Base-by-base conservation (phyloP, 1,284 basidiomycete genomes). In the Ceratobasidium sp. region DNA sequence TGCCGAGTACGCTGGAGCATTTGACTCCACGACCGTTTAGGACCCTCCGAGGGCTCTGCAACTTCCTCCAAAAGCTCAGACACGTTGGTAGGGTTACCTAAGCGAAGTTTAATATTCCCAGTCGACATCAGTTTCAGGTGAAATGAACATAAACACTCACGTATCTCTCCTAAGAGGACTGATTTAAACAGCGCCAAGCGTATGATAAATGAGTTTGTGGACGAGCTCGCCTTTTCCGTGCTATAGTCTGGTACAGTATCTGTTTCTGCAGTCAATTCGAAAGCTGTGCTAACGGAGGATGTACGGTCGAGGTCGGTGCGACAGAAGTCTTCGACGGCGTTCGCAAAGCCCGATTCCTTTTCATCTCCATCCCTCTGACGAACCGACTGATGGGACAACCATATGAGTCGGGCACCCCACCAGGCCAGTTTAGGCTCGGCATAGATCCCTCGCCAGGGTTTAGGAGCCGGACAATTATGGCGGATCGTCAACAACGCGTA, bases 401-500 rank as follows among this genome's bases (percentile, higher is more conserved):
- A 56, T 17, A 56, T 56, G 54, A 56, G 12, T 56, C 54, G 54
- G 9, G 54, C 17, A 26, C 54, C 54, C 54, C 54, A 56, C 54
- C 54, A 56, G 9, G 54, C 54, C 20, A 56, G 20, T 7, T 56
- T 56, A 10, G 54, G 54, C 23, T 56, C 54, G 5, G 54, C 54
- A 56, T 56, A 17, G 23, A 56, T 56, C 9, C 54, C 54, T 56
- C 54, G 54, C 54, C 54, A 56, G 26, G 15, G 9, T 23, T 56
- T 56, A n/a, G 54, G 26, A 56, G 15, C 20, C 9, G 54, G 54
- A 26, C 20, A 23, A 26, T 56, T 23, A 10, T 17, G 20, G 20
- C 54, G 54, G 6, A 56, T 56, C 26, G 54, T n/a, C 20, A 56
- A 23, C 23, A 56, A 7, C 5, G 54, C 54, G 20, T n/a, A 9